Evolutionary conservation across 2,329 filamentous ascomycete species (phyloP), one percentile per base, ranked within the genome.

Genomic region (Colletotrichum falcatum): DNA sequence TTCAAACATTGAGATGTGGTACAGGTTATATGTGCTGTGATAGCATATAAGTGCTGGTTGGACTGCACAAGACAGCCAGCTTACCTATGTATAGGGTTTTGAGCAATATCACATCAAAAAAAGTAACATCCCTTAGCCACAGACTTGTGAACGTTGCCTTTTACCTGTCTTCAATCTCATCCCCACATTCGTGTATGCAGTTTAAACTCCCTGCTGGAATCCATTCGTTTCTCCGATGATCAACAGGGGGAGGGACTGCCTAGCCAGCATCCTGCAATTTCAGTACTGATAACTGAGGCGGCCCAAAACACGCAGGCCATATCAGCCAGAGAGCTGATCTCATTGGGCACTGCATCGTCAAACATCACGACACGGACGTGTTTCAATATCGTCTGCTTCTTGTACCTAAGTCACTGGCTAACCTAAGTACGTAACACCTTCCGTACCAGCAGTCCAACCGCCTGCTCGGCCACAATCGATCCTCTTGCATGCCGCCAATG

Each of bases 351-450:
- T 37, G 23, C n/a, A 39, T 23, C 35, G 33, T n/a, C 12, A 26
- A 39, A 18, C 3, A 11, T 39, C 35, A 56, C 54, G 54, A 56
- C 26, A 5, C 35, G 12, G n/a, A 39, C n/a, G 18, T 28, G 9
- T 28, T 28, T 20, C 30, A 30, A 51, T 12, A 51, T n/a, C 46
- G 49, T 35, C 23, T 30, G 23, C 9, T n/a, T 28, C 30, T 6
- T 49, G 26, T 51, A 28, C 30, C 28, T 20, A 37, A 51, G 59
- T 9, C 11, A 35, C 33, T 51, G 42, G 59, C 59, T 37, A 61
- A 35, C 28, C 23, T 18, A 30, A 51, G n/a, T 39, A 51, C 33
- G 28, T 23, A 16, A 39, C 5, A 12, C 8, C 46, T 39, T 5
- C 20, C 35, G 33, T 39, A 18, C 56, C 23, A 37, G 33, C 12